phyloP scores from a whole-genome alignment of 352 stramenopile genomes.

The Phytophthora tentaculata region DNA sequence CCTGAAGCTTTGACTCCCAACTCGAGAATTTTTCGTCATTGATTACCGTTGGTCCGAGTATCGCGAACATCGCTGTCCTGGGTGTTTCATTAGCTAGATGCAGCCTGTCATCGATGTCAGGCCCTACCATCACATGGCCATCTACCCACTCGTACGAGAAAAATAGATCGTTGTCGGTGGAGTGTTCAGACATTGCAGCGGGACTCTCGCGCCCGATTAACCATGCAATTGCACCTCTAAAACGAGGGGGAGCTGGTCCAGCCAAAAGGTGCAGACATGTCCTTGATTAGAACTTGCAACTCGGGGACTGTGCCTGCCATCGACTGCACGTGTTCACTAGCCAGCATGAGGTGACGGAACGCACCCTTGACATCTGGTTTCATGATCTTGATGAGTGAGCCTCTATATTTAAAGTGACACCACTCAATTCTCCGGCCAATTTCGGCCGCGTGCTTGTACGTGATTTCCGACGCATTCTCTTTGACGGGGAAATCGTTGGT shows the following conservation, averaged over 20 bases:
- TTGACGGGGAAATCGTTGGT: neutral
- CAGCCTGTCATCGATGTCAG: neutral
- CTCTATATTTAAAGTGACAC: neutral
- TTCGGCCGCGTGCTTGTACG: neutral
- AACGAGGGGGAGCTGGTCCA: neutral
- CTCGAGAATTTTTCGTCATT: conserved; percentile 3
- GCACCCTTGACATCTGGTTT: conserved; percentile 8
- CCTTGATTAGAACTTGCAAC: neutral
- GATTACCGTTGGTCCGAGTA: neutral
- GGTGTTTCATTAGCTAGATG: neutral
- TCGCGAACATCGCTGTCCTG: neutral
- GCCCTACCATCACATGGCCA: neutral
- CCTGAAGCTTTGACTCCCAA: neutral
- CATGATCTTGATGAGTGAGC: neutral
- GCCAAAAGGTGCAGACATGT: conserved; percentile 4
- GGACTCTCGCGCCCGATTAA: neutral
- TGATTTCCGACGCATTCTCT: neutral
- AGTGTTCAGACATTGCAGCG: neutral
- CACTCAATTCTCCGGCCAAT: conserved; percentile 1
- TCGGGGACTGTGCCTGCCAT: neutral
- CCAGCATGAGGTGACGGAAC: neutral
- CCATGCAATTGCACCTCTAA: neutral
- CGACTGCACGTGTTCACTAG: neutral
- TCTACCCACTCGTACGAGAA: conserved; percentile 3
- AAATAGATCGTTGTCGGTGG: neutral